Evolutionary conservation across 164 flowering plant genomes (phyloP).

Genomic region (Berberis vulgaris): DNA sequence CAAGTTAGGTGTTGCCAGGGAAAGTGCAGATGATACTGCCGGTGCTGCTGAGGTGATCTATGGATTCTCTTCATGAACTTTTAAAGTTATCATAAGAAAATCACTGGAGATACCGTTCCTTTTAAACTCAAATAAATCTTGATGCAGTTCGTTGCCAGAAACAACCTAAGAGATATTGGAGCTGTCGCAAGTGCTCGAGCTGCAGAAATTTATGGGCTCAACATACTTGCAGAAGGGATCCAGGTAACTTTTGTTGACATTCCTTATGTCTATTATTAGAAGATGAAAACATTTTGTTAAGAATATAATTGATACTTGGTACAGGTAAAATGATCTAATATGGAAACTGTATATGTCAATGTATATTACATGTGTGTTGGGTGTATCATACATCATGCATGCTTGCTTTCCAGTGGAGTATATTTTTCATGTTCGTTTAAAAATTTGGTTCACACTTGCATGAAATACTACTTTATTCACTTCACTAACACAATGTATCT

Average conservation of each 20-base stretch:
- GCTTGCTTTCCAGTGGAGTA: not conserved
- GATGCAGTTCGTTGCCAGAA: slow-evolving; percentile 1
- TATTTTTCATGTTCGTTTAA: not conserved
- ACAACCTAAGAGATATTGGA: slow-evolving; percentile 35
- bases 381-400: not conserved
- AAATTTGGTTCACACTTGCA: not conserved
- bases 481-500: not conserved
- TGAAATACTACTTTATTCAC: not conserved
- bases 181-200: slow-evolving; percentile 61
- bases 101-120: not conserved
- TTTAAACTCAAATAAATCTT: not conserved
- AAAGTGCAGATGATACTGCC: slow-evolving; percentile 4
- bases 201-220: slow-evolving; percentile 58
- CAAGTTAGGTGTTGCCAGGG: slow-evolving; percentile 1
- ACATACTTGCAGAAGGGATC: slow-evolving; percentile 43
- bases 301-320: too few relatives aligned
- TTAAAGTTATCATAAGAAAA: not conserved
- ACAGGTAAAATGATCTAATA: too few relatives aligned
- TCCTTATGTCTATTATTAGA: too few relatives aligned
- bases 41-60: slow-evolving; percentile 1
- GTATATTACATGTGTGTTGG: not conserved
- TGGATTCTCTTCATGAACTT: not conserved
- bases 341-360: too few relatives aligned
- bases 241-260: slow-evolving; percentile 20
- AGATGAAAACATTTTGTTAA: too few relatives aligned